Evolutionary conservation across 495 filamentous ascomycete genomes (phyloP).

Genomic region (Neurospora terricola): DNA sequence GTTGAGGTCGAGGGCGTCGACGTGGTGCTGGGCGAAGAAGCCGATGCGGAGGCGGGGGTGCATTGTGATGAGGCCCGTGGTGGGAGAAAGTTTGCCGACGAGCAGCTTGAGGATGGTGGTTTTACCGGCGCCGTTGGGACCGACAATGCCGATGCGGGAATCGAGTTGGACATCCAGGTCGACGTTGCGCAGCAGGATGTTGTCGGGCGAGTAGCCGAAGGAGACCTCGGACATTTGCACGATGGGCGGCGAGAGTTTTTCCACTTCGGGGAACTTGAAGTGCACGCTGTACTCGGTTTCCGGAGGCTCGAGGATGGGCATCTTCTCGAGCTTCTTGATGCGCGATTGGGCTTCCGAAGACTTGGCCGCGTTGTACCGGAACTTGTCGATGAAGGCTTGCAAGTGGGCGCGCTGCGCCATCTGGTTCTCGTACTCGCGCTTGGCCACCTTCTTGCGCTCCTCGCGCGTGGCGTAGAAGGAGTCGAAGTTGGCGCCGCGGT

Average conservation of each 20-base stretch:
- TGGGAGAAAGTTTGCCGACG: slow-evolving; percentile 72
- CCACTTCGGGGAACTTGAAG: slow-evolving; percentile 96
- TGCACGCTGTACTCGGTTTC: slow-evolving; percentile 93
- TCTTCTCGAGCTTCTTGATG: slow-evolving; percentile 97
- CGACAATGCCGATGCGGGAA: slow-evolving; percentile 95
- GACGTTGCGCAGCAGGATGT: slow-evolving; percentile 70
- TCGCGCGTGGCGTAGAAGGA: slow-evolving; percentile 97
- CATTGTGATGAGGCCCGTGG: slow-evolving; percentile 71
- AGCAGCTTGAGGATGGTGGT: slow-evolving; percentile 93
- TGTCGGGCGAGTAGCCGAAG: slow-evolving; percentile 81
- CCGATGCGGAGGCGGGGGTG: slow-evolving; percentile 82
- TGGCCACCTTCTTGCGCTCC: slow-evolving; percentile 91
- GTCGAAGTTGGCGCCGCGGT: slow-evolving; percentile 96
- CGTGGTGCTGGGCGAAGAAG: slow-evolving; percentile 98
- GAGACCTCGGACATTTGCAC: slow-evolving; percentile 91
- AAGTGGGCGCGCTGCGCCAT: slow-evolving; percentile 89
- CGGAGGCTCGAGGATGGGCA: slow-evolving; percentile 83
- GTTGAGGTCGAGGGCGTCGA: slow-evolving; percentile 89
- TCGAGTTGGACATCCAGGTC: slow-evolving; percentile 97
- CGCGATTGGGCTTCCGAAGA: slow-evolving; percentile 95
- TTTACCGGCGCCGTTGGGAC: slow-evolving; percentile 97
- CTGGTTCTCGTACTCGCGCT: slow-evolving; percentile 97
- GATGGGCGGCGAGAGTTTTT: slow-evolving; percentile 94
- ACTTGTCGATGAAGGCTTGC: slow-evolving; percentile 95
- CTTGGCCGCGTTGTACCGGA: slow-evolving; percentile 98